Conservation (phyloP, 305 asterid genomes). For the Solanum hybrid region DNA sequence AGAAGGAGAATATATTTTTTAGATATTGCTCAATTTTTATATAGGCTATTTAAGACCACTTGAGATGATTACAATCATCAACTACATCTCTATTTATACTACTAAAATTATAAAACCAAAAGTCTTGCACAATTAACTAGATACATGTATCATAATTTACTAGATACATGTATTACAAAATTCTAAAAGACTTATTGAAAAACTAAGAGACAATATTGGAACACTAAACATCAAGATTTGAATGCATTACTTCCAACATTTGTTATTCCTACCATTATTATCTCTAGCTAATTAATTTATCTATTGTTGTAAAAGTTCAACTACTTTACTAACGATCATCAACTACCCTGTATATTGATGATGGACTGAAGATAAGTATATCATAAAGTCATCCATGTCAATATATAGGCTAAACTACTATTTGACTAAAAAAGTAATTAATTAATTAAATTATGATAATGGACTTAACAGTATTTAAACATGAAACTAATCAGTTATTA, state of each 20-base stretch:
- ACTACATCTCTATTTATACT: background rate
- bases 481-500: background rate
- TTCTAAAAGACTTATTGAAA: background rate
- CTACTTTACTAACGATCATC: background rate
- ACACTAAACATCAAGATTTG: background rate
- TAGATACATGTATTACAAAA: background rate
- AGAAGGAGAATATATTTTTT: background rate
- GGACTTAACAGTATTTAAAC: background rate
- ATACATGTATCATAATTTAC: too few relatives aligned
- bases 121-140: background rate
- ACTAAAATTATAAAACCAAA: background rate
- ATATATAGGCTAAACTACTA: background rate
- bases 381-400: background rate
- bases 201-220: background rate
- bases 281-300: background rate
- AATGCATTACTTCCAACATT: background rate
- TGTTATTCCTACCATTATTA: background rate
- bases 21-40: background rate
- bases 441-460: background rate
- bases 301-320: background rate
- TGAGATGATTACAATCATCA: background rate
- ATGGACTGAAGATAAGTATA: background rate
- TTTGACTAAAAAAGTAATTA: background rate
- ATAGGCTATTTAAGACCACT: background rate
- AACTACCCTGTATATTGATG: background rate